Evolutionary conservation across 495 filamentous ascomycete species (phyloP), one percentile per base, ranked within the genome.

Genomic region (Penicillium mononematosum): DNA sequence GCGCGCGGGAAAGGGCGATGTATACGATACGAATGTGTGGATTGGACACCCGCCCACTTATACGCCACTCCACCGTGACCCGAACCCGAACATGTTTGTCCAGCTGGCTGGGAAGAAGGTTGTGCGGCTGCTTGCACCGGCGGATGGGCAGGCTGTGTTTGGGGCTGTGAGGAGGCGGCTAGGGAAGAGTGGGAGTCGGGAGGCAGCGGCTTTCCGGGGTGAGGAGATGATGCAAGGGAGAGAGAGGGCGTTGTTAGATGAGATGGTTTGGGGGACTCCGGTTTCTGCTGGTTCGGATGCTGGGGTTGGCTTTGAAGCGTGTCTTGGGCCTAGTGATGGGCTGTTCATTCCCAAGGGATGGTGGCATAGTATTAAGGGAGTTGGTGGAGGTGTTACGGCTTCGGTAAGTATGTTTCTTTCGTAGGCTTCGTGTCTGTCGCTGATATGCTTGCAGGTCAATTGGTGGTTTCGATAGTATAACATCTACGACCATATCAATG

Each of bases 361-460:
- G 91, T 98, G 94, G 94, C 94, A 98, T 80, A 91, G 89, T 66
- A 84, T 98, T 49, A 87, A 83, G 64, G 90, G 92, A 20, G 63
- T 84, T 50, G 88, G 86, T 14, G 61, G 77, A 20, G 81, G 83
- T 14, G 80, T 88, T 32, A 88, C 78, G 45, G 87, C 73, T 48
- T 90, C 88, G 59, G 88, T 89, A 67, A 75, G 82, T 77, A 12
- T 46, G 3, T 42, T 42, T 27, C 3, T 46, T 29, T n/a, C 16
- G 50, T 55, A 20, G 24, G n/a, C 43, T 6, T 20, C 60, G 31
- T 12, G 59, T 72, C 0, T 42, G 44, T 24, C 62, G 72, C 59
- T 64, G 72, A 83, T 19, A 32, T 62, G 60, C 50, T 27, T 72
- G 9, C 17, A 89, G 70, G 88, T 87, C 38, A 97, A 97, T 71